phyloP scores from a whole-genome alignment of 2,329 filamentous ascomycete genomes.

The Aspergillus transmontanensis region DNA sequence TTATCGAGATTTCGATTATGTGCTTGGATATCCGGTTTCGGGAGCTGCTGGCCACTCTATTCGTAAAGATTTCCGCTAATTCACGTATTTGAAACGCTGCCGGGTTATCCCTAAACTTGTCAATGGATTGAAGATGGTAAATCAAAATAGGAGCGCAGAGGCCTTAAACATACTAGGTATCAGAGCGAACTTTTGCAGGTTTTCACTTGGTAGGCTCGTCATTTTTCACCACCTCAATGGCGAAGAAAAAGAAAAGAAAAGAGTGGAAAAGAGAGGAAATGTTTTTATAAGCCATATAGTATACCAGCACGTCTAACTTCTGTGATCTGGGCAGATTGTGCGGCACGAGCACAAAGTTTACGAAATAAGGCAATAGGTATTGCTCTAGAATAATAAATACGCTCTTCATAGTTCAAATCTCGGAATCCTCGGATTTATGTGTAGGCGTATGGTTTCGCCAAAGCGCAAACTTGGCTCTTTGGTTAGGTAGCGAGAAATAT shows the following conservation, averaged over 20 bases:
- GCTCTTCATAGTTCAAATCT: not conserved
- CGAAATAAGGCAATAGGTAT: not conserved
- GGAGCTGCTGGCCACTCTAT: not conserved
- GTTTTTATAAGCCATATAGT: not conserved
- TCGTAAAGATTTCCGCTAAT: not conserved
- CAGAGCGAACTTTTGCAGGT: not conserved
- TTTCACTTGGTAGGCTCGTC: not conserved
- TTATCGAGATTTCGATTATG: not conserved
- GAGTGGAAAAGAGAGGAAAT: no score
- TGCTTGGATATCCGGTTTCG: not conserved
- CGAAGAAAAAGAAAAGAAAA: no score
- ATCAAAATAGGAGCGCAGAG: not conserved
- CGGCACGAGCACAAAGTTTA: not conserved
- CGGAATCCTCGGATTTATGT: not conserved
- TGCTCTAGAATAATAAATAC: not conserved
- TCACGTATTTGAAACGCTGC: not conserved
- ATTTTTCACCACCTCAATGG: not conserved
- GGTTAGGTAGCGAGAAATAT: no score
- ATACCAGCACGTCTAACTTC: not conserved
- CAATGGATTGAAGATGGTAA: not conserved
- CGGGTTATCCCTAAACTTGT: not conserved
- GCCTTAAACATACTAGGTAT: not conserved
- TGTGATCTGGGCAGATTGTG: no score
- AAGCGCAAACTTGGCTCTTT: no score
- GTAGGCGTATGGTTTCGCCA: not conserved